Evolutionary conservation across 495 filamentous ascomycete species (phyloP).

Genomic region (Halenospora varia): DNA sequence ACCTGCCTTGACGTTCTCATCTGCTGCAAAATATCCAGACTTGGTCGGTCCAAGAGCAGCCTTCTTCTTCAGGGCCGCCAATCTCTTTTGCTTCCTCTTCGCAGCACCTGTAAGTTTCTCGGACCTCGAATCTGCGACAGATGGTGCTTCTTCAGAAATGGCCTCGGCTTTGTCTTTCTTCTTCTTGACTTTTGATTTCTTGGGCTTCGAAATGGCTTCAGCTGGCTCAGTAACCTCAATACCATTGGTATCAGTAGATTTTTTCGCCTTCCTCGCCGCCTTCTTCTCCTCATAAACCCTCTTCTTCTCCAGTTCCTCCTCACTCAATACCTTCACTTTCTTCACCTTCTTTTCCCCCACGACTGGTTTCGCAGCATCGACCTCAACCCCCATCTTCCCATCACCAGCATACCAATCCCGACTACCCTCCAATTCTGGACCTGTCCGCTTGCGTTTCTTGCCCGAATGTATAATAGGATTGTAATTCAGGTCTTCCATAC

Average conservation of each 20-base stretch:
- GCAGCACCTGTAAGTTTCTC: background rate
- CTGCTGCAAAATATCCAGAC: conserved; percentile 10
- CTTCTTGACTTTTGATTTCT: background rate
- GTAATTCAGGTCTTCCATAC: background rate
- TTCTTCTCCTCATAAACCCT: background rate
- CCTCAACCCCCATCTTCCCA: background rate
- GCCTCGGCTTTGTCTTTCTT: background rate
- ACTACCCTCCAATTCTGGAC: background rate
- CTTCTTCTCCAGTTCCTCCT: background rate
- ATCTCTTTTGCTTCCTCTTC: background rate
- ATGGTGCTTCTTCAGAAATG: background rate
- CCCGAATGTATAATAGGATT: too few relatives aligned
- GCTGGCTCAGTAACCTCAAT: background rate
- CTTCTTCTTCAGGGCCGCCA: background rate
- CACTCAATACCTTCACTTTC: background rate
- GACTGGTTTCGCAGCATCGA: background rate
- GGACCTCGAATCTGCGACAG: background rate
- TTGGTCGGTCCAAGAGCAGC: conserved; percentile 1
- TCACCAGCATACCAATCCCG: background rate
- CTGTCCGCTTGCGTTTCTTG: background rate
- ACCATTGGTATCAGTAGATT: too few relatives aligned
- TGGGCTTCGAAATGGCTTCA: background rate
- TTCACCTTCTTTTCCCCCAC: background rate
- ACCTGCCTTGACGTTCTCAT: background rate
- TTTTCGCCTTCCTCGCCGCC: background rate